Evolutionary conservation across 129 eudicot species (phyloP).

Genomic region (Helianthus tuberosus): DNA sequence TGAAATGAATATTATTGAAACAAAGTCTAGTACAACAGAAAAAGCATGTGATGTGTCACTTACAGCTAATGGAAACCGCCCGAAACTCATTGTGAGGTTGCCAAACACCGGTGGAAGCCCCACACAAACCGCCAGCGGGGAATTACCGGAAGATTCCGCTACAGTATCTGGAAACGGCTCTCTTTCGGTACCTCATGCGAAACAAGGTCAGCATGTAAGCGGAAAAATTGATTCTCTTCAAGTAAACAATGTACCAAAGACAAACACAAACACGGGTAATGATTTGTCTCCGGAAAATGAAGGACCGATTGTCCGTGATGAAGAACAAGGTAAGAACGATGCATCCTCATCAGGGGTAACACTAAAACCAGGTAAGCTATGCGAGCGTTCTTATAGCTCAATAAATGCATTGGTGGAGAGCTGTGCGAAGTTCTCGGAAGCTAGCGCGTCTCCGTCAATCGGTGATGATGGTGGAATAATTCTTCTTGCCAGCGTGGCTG

Average conservation of each 20-base stretch:
- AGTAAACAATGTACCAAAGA: slow-evolving; percentile 29
- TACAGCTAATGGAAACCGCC: slow-evolving; percentile 53
- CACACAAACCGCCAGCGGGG: slow-evolving; percentile 50
- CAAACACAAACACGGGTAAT: slow-evolving; percentile 14
- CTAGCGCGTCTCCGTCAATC: slow-evolving; percentile 43
- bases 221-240: slow-evolving; percentile 39
- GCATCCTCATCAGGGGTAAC: slow-evolving; percentile 41
- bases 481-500: slow-evolving; percentile 93
- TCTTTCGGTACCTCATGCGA: slow-evolving; percentile 47
- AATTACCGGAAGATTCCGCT: slow-evolving; percentile 48
- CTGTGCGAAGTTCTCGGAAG: slow-evolving; percentile 82
- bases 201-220: slow-evolving; percentile 35
- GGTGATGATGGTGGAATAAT: slow-evolving; percentile 89
- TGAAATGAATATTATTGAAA: too few relatives aligned
- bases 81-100: slow-evolving; percentile 69
- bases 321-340: slow-evolving; percentile 36
- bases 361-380: slow-evolving; percentile 43
- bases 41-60: slow-evolving; percentile 42
- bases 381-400: slow-evolving; percentile 62
- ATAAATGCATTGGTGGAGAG: slow-evolving; percentile 88
- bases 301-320: slow-evolving; percentile 42
- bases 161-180: slow-evolving; percentile 36
- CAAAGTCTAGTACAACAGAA: slow-evolving; percentile 41
- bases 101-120: slow-evolving; percentile 64
- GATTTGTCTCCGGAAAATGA: slow-evolving; percentile 44